Evolutionary conservation across 2,329 filamentous ascomycete genomes (phyloP), one percentile per base, ranked within the genome.

Genomic region (Didymella sp.): DNA sequence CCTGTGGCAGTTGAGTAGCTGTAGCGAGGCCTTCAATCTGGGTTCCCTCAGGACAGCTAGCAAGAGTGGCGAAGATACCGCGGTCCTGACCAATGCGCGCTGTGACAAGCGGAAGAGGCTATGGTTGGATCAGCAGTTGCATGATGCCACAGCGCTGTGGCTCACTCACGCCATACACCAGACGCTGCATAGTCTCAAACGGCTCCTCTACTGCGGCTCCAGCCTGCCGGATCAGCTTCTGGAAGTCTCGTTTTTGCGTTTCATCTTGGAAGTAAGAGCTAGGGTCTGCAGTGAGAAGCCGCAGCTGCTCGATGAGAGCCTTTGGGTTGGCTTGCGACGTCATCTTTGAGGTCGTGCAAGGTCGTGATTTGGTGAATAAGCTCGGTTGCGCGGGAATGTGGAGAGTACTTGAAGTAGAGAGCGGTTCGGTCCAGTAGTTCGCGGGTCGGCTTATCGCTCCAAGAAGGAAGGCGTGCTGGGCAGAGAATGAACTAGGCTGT

Each of bases 111-210:
- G 54, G 48, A 3, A 52, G 54, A 24, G 54, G 54, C 54, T 57
- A 31, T 12, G 19, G 3, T 15, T 19, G 25, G 21, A 28, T 56
- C 41, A 56, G 46, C 33, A 24, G 7, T 24, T 27, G 25, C 31
- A 17, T 9, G 22, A 33, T 41, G 7, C 12, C 35, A 47, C 40
- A 24, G 12, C 12, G 40, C 33, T 22, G 45, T 22, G 33, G 9
- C 12, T 12, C 31, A 56, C 42, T 51, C 53, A 56, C 54, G 24
- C 44, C 38, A 33, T 57, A 48, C 54, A 57, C 54, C 35, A 56
- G 17, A 8, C 42, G 48, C 15, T 47, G 42, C 54, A 56, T 56
- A 2, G 54, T 47, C 37, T 51, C 54, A 19, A 51, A 43, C 2
- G 54, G 54, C 47, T 47, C 54, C 13, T 51, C 54, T 9, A 51